Evolutionary conservation across 176 grass and related monocot genomes (phyloP).

Genomic region (Eremochloa ophiuroides): DNA sequence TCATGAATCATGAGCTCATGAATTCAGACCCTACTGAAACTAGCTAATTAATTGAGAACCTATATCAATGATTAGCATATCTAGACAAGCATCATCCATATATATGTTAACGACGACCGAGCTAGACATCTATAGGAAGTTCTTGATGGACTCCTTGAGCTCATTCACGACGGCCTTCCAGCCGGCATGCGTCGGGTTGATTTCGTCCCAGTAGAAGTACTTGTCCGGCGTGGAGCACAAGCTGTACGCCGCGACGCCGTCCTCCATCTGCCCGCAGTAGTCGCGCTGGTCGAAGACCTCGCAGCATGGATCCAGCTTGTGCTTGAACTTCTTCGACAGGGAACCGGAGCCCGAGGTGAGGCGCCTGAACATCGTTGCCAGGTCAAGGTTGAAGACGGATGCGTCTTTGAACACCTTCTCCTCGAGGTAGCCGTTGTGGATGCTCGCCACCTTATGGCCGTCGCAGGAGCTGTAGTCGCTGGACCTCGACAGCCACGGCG

Average conservation of each 20-base stretch:
- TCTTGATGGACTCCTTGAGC: conserved; percentile 1
- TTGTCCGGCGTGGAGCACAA: neutral
- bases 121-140: neutral
- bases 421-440: conserved; percentile 21
- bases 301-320: conserved; percentile 38
- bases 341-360: neutral
- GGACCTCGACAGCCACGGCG: conserved; percentile 31
- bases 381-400: neutral
- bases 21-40: too few species aligned
- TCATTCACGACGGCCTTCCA: conserved; percentile 22
- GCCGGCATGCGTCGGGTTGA: conserved; percentile 44
- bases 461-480: conserved; percentile 17
- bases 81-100: too few species aligned
- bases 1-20: too few species aligned
- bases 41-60: too few species aligned
- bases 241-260: neutral
- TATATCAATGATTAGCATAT: too few species aligned
- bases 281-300: conserved; percentile 11
- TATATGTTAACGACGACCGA: too few species aligned
- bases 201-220: conserved; percentile 49
- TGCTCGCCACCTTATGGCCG: neutral
- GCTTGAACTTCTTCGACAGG: neutral
- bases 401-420: neutral
- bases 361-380: neutral
- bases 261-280: conserved; percentile 16